phyloP scores from a whole-genome alignment of 2,329 filamentous ascomycete species.

The Paecilomyces dactylethromorphus region DNA sequence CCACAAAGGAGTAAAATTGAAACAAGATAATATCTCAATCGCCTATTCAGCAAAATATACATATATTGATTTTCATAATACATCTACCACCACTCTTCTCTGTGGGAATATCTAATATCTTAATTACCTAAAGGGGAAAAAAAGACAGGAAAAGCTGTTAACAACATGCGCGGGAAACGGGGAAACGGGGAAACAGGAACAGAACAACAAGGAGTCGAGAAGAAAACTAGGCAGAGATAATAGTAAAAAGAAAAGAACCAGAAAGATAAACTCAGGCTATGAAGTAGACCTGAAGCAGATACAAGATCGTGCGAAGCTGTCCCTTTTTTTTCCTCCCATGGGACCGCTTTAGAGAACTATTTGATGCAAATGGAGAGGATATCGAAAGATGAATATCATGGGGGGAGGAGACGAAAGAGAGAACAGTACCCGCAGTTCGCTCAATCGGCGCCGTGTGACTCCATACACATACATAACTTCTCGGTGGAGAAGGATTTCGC shows the following conservation, averaged over 20 bases:
- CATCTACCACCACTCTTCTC: neutral
- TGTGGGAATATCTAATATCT: neutral
- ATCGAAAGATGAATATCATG: conserved; percentile 6
- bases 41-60: too few relatives aligned
- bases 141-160: neutral
- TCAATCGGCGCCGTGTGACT: neutral
- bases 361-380: conserved; percentile 1
- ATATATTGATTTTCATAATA: neutral
- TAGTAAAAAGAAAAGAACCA: neutral
- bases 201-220: too few relatives aligned
- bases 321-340: neutral
- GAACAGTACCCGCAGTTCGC: neutral
- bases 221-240: too few relatives aligned
- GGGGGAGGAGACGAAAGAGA: neutral
- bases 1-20: too few relatives aligned
- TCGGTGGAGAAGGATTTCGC: neutral
- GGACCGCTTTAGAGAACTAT: neutral
- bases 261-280: neutral
- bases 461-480: neutral
- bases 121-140: neutral
- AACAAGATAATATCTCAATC: too few relatives aligned
- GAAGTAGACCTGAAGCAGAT: neutral
- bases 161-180: neutral
- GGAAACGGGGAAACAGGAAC: neutral
- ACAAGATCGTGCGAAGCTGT: neutral